Base-by-base conservation (phyloP, 768 basidiomycete species). In the Leccinum uliginosum region DNA sequence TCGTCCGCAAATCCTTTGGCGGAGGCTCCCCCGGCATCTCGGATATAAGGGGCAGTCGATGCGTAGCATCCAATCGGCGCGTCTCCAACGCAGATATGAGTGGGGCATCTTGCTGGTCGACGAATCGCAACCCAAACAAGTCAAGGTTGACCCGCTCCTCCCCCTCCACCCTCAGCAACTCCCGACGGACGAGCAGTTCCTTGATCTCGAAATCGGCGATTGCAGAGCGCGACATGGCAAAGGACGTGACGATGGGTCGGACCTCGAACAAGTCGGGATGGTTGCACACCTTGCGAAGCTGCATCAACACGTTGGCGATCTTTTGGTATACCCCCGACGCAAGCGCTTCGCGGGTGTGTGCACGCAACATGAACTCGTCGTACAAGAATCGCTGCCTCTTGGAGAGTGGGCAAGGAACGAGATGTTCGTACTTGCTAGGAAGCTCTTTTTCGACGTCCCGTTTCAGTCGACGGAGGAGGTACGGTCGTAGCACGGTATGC, bases 361-460 rank as follows among this genome's bases (percentile, higher is more conserved):
- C 83, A 27, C 93, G 83, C 11, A 86, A 80, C 93, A 97, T 94
- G 75, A 96, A 96, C 68, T 96, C 93, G 76, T 97, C 93, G 67
- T 97, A 97, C 19, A 97, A 78, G 68, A 91, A 93, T n/a, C 93
- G 86, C 64, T 97, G 93, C 11, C 93, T 81, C 67, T 94, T 96
- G 34, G 93, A 94, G 15, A 97, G 76, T 12, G 86, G 85, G 63
- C 93, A 95, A 38, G 95, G 79, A 19, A 93, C 83, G 50, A 95
- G 82, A 69, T 97, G 93, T 59, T 96, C 94, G 66, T 82, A 91
- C 67, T 97, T 97, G 74, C 87, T 92, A 1, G 97, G 97, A 5
- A 99, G 77, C 62, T 93, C 89, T 71, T 91, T 93, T 74, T 98
- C 94, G 15, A 99, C 97, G 66, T 98, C 95, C n/a, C 89, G 85